A percentile compares a stretch with the other conserved stretches of the same genome.
These are phyloP conservation scores for Durusdinium trenchii DNA, from an alignment of 73 alveolate species.

Conservation along the genomic window DNA sequence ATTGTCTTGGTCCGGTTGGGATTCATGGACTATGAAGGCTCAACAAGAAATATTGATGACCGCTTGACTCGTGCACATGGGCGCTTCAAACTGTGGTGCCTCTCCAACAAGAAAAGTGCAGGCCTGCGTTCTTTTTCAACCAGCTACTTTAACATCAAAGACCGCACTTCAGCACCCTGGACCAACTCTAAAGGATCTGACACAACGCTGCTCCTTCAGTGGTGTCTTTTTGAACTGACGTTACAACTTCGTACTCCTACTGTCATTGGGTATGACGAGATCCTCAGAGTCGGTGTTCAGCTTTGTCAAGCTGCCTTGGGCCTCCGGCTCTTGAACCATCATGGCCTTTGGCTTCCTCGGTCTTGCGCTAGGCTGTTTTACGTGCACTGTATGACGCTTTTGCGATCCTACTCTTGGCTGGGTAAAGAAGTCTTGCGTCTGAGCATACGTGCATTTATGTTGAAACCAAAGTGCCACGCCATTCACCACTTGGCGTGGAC, in stretches of 20 bases:
- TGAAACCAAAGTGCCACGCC: conserved; percentile 33
- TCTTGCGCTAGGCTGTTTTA: neutral
- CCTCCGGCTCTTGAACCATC: neutral
- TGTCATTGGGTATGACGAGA: neutral
- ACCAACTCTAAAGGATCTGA: neutral
- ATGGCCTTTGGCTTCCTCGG: conserved; percentile 20
- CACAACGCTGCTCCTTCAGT: neutral
- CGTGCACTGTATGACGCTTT: neutral
- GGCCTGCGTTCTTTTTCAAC: conserved; percentile 10
- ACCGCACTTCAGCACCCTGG: conserved; percentile 2
- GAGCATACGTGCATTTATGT: neutral
- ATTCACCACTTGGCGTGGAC: conserved; percentile 14
- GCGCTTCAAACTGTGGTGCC: conserved; percentile 36
- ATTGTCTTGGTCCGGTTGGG: neutral
- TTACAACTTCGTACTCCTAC: neutral
- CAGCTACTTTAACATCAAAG: neutral
- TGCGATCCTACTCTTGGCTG: neutral
- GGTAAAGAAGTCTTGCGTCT: neutral
- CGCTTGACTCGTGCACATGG: neutral
- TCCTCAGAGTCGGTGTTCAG: neutral
- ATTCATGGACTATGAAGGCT: neutral
- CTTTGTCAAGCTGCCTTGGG: neutral
- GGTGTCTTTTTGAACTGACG: neutral
- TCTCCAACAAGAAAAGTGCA: neutral
- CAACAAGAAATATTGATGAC: neutral